Percentiles rank a stretch among this genome's conserved stretches.
phyloP scores from a whole-genome alignment of 2,329 filamentous ascomycete species.

The Xylaria hypoxylon region DNA sequence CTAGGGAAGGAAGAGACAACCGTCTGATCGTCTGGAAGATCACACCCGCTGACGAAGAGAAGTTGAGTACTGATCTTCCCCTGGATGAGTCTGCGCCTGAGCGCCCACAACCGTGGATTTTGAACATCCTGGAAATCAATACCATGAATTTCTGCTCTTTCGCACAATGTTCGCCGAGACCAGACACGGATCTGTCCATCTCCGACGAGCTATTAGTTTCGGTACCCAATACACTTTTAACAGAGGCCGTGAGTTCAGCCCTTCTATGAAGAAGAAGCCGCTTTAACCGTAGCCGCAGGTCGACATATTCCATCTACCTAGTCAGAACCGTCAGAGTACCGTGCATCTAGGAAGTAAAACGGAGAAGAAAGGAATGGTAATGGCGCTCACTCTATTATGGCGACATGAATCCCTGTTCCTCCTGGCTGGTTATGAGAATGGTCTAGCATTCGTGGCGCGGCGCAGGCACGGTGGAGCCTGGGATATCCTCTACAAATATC shows the following conservation, averaged over 20 bases:
- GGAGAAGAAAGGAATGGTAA: constrained; percentile 81
- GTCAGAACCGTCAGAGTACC: constrained; percentile 74
- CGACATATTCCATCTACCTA: constrained; percentile 86
- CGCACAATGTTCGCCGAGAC: constrained; percentile 64
- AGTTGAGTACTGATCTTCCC: constrained; percentile 76
- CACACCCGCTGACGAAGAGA: constrained; percentile 66
- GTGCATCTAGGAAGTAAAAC: constrained; percentile 56
- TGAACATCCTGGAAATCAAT: constrained; percentile 86
- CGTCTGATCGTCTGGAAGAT: constrained; percentile 88
- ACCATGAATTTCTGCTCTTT: constrained; percentile 96
- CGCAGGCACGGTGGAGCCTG: constrained; percentile 60
- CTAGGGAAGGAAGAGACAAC: constrained; percentile 90
- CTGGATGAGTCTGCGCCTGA: constrained; percentile 67
- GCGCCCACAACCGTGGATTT: constrained; percentile 80
- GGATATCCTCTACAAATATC: constrained; percentile 69
- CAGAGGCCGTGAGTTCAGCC: constrained; percentile 68
- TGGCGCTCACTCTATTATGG: constrained; percentile 77
- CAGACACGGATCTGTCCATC: constrained; percentile 46
- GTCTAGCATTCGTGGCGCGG: constrained; percentile 74
- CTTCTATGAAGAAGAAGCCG: not conserved
- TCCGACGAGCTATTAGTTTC: constrained; percentile 72
- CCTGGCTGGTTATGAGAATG: constrained; percentile 86
- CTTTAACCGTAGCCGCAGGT: constrained; percentile 59
- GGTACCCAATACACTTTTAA: constrained; percentile 80
- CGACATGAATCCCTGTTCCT: constrained; percentile 67